Evolutionary conservation across 2,329 filamentous ascomycete species (phyloP), one percentile per base, ranked within the genome.

Genomic region (Neofusicoccum cordaticola): DNA sequence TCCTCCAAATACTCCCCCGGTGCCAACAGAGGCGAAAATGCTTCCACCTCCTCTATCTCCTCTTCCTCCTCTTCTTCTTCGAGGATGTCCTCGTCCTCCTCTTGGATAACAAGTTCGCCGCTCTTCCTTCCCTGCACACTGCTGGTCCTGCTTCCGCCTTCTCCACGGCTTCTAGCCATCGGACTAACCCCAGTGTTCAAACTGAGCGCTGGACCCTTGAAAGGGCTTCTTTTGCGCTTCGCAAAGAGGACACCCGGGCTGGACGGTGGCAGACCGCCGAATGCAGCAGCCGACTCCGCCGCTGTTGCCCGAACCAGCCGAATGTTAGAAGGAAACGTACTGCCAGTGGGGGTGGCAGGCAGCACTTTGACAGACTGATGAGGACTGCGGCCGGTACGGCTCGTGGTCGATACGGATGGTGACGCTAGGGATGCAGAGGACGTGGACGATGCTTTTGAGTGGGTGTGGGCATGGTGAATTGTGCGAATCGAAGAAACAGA

Each of bases 361-460:
- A 98, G 86, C n/a, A 98, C 90, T 79, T 98, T 98, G 71, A 98
- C 90, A 0, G 92, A 64, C 69, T 92, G 87, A 74, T 97, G 93
- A 1, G 95, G 94, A 2, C 90, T 93, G 27, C 91, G 87, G 13
- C 85, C 85, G 41, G 85, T 57, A 86, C 89, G 72, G 88, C 77
- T 66, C 69, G 75, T 58, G 7, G 42, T 44, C 66, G 78, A 72
- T 15, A 75, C 75, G 13, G 76, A 75, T 42, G 82, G 82, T 1
- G 80, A 82, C 11, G 77, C 77, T 48, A 83, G 90, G 41, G 90
- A 90, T 17, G 88, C 85, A 3, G 85, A 97, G 48, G 93, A 97
- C 0, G 93, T 95, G 0, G 93, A 97, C 0, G 92, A 96, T 0
- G 95, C 93, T 78, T 98, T 98, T 22, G 93, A 97, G 75, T 97